Base-by-base conservation (phyloP, 805 yeast species). In the Schwanniomyces sp. region DNA sequence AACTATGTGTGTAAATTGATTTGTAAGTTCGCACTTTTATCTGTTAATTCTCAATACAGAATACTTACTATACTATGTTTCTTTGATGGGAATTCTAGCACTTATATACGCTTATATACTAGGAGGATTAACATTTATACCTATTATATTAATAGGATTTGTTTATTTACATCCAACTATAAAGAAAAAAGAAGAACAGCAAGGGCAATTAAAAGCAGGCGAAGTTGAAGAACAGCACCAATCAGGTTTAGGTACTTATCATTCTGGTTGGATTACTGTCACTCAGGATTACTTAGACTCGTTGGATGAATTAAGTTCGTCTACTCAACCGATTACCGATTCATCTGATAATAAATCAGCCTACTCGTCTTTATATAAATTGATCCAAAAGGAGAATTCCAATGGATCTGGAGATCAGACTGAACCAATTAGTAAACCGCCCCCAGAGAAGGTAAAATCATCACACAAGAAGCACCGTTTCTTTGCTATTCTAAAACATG, bases 111-210 rank as follows among this genome's bases (percentile, higher is more conserved):
- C 77, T 0, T 90, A 89, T 60, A 43, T 89, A 1, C 39, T 87
- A 2, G 97, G 97, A 6, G 97, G 97, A 0, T 43, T 90, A 7
- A 89, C 97, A 0, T 81, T 91, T 52, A 64, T 89, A 18, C 96
- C 96, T 1, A 50, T 85, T 32, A 48, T 80, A 1, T 32, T 82
- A 0, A 27, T 75, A 2, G 56, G 61, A 1, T 61, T 76, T 29
- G 49, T 79, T 16, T 78, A 64, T 52, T 53, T 73, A 32, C 67
- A 75, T 41, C 71, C 82, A 69, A 41, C 58, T 53, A 43, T 61
- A 54, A 29, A 53, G 47, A 52, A 63, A 3, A 43, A 32, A 18
- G 65, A 57, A 18, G 56, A 58, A 3, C 50, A 50, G 36, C 56
- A 54, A 7, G 55, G 54, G 57, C 59, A 24, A 43, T 49, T 44